Evolutionary conservation across 2,329 filamentous ascomycete species (phyloP), one percentile per base, ranked within the genome.

Genomic region (Diaporthe aspalathi): DNA sequence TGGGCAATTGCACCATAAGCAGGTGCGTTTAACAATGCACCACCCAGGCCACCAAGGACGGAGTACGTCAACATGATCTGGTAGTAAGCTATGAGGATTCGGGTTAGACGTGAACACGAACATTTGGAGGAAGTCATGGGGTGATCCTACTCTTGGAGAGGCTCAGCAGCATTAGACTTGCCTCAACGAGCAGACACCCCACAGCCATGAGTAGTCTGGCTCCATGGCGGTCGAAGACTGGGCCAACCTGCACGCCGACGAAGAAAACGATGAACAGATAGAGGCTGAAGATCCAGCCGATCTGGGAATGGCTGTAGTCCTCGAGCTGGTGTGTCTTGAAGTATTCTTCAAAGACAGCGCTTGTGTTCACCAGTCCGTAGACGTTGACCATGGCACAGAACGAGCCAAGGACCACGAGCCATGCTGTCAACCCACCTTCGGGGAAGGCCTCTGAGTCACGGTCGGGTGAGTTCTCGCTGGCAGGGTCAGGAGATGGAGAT

Each of bases 221-320:
- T 0, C 94, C 94, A 74, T 91, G 88, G 57, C 88, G 87, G 78
- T 97, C 94, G 78, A 97, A 97, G 47, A 96, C 80, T 0, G 94
- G 93, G 0, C 94, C 94, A 63, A 95, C 91, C 76, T 95, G 92
- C 12, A 97, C 88, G 32, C 94, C 93, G 47, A 93, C 90, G 77
- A 95, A 93, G 80, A 96, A 95, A 56, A 93, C 89, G 57, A 95
- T 83, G 77, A 96, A 97, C 38, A 93, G 86, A 78, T 94, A 95
- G 66, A 96, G 83, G 76, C 91, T 91, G 76, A 95, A 95, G 74
- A 97, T 93, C 94, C 94, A 97, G n/a, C 93, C 93, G 62, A 94
- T 91, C 65, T 88, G 86, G 5, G 90, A 91, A 14, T 91, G 86
- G 68, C 83, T 88, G 79, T 94, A 91, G 27, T 86, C 82, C n/a